Percentiles rank a stretch among this genome's conserved stretches.
Evolutionary conservation across 106 monocot genomes (phyloP).

Genomic region (Dendrobium catenatum): DNA sequence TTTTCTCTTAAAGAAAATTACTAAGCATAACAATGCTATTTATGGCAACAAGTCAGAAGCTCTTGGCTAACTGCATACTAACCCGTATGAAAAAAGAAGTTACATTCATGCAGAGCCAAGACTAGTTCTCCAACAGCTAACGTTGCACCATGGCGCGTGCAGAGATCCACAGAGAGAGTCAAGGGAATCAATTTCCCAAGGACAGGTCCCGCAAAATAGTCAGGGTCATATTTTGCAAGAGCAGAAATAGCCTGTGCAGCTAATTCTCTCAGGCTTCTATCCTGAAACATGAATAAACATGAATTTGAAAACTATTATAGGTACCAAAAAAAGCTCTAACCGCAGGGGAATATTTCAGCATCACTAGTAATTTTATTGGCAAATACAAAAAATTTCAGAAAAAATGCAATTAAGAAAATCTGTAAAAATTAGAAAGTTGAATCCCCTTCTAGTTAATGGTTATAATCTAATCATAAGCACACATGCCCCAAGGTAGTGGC

Average conservation of each 20-base stretch:
- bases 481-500: no score
- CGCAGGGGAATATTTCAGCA: neutral
- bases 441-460: no score
- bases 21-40: neutral
- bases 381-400: neutral
- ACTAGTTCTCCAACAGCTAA: slow-evolving; percentile 84
- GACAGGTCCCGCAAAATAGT: slow-evolving; percentile 64
- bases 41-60: neutral
- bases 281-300: slow-evolving; percentile 28
- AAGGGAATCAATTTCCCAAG: slow-evolving; percentile 62
- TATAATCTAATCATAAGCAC: no score
- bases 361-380: neutral
- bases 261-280: slow-evolving; percentile 77
- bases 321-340: neutral
- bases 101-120: slow-evolving; percentile 55
- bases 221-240: slow-evolving; percentile 78
- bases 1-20: neutral
- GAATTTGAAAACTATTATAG: neutral
- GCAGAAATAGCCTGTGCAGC: slow-evolving; percentile 78
- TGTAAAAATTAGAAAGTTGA: no score
- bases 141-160: slow-evolving; percentile 95
- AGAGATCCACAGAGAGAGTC: slow-evolving; percentile 86
- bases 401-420: no score
- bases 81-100: slow-evolving; percentile 63
- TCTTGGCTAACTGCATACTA: slow-evolving; percentile 10